phyloP scores from a whole-genome alignment of 257 asterid genomes.

The Solanum neorickii region DNA sequence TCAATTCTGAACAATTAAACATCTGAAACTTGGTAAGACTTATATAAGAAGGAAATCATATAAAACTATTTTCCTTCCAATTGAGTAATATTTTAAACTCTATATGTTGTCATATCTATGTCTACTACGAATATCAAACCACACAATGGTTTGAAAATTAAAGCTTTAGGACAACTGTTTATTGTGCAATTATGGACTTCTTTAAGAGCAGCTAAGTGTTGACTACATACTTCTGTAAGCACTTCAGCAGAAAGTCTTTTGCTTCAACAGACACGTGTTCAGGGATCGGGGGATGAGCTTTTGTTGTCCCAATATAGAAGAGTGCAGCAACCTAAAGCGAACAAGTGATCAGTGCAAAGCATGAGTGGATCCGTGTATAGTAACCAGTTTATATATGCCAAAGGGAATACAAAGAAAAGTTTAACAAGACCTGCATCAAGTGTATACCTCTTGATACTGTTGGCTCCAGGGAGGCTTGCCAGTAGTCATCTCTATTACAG shows the following conservation, averaged over 20 bases:
- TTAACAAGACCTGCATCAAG: background rate
- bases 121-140: background rate
- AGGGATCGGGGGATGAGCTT: conserved; percentile 98
- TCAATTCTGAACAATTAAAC: background rate
- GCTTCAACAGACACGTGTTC: conserved; percentile 90
- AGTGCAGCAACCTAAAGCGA: conserved; percentile 86
- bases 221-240: conserved; percentile 71
- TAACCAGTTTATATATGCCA: background rate
- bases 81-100: background rate
- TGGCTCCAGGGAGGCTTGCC: conserved; percentile 99
- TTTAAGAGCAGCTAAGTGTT: background rate
- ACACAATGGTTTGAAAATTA: background rate
- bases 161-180: background rate
- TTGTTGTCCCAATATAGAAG: conserved; percentile 93
- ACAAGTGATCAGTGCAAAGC: background rate
- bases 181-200: background rate
- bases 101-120: background rate
- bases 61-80: background rate
- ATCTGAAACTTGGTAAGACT: background rate
- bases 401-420: background rate
- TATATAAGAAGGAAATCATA: background rate
- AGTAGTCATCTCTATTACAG: conserved; percentile 98
- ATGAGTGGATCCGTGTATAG: background rate
- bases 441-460: conserved; percentile 69
- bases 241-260: conserved; percentile 78